phyloP scores from a whole-genome alignment of 2,329 filamentous ascomycete species.

The Mycosphaerella sp. region DNA sequence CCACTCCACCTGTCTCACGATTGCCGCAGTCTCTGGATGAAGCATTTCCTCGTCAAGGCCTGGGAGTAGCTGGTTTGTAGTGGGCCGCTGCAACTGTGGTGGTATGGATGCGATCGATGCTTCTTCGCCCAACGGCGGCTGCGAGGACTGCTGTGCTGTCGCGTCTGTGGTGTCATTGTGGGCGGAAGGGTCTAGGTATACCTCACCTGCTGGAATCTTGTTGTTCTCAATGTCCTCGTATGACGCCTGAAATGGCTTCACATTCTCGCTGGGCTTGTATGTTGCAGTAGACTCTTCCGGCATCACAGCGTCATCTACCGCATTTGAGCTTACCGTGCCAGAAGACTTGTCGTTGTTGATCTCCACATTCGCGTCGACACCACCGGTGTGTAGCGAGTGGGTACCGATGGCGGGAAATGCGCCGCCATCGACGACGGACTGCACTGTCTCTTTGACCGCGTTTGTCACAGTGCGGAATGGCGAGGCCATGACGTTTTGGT shows the following conservation, averaged over 20 bases:
- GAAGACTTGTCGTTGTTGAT: background rate
- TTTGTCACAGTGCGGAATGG: background rate
- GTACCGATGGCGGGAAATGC: background rate
- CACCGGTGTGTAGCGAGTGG: background rate
- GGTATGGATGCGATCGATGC: background rate
- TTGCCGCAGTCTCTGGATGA: constrained; percentile 22
- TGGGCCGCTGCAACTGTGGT: background rate
- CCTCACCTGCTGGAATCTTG: background rate
- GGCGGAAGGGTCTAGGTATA: background rate
- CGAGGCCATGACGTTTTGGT: constrained; percentile 2
- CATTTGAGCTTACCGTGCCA: background rate
- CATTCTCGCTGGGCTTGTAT: background rate
- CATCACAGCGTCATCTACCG: background rate
- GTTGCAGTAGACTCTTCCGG: too few relatives aligned
- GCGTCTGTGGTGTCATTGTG: background rate
- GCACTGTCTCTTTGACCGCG: background rate
- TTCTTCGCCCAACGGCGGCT: background rate
- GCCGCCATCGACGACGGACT: background rate
- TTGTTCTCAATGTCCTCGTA: background rate
- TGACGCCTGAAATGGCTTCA: background rate
- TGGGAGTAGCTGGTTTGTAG: background rate
- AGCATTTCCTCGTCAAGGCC: background rate
- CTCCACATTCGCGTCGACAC: background rate
- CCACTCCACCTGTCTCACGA: constrained; percentile 41
- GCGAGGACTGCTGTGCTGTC: background rate